Evolutionary conservation across 108 stramenopile genomes (phyloP), one percentile per base, ranked within the genome.

Genomic region (Mayamaea pseudoterrestris): DNA sequence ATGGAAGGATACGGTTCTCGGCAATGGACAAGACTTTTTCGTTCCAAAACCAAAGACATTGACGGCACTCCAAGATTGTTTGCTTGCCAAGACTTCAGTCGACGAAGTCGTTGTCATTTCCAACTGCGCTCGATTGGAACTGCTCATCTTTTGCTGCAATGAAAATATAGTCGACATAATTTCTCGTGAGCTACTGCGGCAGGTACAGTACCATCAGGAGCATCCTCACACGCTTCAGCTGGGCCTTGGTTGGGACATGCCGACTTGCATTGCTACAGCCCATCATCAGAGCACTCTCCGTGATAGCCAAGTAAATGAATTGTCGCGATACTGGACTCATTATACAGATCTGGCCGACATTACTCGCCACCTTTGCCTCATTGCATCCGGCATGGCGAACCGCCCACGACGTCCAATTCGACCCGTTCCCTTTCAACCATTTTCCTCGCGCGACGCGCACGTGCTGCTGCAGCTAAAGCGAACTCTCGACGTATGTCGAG

Each of bases 11-110:
- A 27, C 47, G 1, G 68, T 53, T 12, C 57, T 88, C 31, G 85
- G 85, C 6, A 81, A 88, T 61, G 85, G 85, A 23, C 49, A 81
- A 3, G 85, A 88, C 58, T 88, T 69, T 35, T 88, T 88, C 43
- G 68, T 82, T 21, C 85, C 85, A 13, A 52, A 65, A 30, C 85
- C 85, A 13, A 78, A 68, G 41, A 76, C 80, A 20, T 28, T 88
- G 30, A 47, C 35, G 23, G 67, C 73, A 0, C 55, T 83, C 47
- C 71, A 75, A 45, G 32, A 39, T 20, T 39, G 37, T 14, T 53
- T 37, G 3, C 30, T 44, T 8, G 39, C 55, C 39, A 41, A 45
- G 51, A 34, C 22, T 30, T 31, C 11, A 28, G 40, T 8, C 26
- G 76, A 3, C 47, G 80, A 87, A 65, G 79, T 77, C 51, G 61